Evolutionary conservation across 1,139 yeast species (phyloP).

Genomic region (Saccharomyces hybrid): DNA sequence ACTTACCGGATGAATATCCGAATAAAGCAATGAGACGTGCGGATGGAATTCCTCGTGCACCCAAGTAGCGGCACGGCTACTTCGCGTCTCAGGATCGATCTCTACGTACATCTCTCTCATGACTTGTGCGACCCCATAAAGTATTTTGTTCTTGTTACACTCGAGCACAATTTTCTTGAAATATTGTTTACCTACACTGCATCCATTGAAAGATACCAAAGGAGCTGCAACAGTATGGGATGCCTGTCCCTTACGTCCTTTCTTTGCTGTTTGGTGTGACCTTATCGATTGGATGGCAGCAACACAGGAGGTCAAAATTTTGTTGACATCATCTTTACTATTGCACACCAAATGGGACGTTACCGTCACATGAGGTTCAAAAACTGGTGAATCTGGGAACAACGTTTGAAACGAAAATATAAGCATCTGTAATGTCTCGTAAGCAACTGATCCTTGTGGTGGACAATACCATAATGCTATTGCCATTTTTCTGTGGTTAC

Average conservation of each 20-base stretch:
- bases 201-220: constrained; percentile 33
- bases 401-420: constrained; percentile 61
- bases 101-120: constrained; percentile 62
- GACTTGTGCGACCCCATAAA: constrained; percentile 59
- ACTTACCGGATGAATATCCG: constrained; percentile 59
- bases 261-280: constrained; percentile 6
- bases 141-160: constrained; percentile 47
- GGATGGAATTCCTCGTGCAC: constrained; percentile 54
- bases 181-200: constrained; percentile 38
- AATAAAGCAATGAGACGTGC: constrained; percentile 66
- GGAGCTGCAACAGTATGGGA: constrained; percentile 10
- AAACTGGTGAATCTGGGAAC: constrained; percentile 59
- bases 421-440: constrained; percentile 52
- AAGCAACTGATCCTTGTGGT: constrained; percentile 43
- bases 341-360: constrained; percentile 51
- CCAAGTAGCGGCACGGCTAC: constrained; percentile 39
- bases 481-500: constrained; percentile 17
- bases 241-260: background rate
- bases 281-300: constrained; percentile 49
- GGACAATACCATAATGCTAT: constrained; percentile 77
- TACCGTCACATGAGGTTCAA: constrained; percentile 74
- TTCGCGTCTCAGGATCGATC: constrained; percentile 21
- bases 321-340: constrained; percentile 49
- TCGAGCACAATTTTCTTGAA: constrained; percentile 61
- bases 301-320: constrained; percentile 55